Conservation (phyloP, 768 basidiomycete genomes). For the Boletales sp. region DNA sequence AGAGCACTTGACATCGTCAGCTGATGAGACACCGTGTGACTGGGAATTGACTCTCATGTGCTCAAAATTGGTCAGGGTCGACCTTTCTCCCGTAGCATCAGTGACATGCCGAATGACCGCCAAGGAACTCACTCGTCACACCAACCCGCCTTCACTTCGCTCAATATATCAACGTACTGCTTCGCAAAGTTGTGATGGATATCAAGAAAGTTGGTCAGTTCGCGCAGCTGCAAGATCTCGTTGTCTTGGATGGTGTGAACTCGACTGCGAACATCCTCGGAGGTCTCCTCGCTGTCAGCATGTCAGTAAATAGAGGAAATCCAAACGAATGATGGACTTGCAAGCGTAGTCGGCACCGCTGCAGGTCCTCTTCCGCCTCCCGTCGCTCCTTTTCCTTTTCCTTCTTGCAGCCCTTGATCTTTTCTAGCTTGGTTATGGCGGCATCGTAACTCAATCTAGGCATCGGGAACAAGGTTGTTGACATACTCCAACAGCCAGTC, state of each 20-base stretch:
- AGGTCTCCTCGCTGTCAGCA: slow-evolving; percentile 70
- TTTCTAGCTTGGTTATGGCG: slow-evolving; percentile 65
- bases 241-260: slow-evolving; percentile 80
- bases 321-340: slow-evolving; percentile 34
- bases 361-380: slow-evolving; percentile 81
- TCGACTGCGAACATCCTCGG: slow-evolving; percentile 77
- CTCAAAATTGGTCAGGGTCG: slow-evolving; percentile 27
- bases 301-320: slow-evolving; percentile 6
- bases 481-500: not conserved
- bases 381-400: slow-evolving; percentile 70
- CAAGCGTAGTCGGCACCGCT: slow-evolving; percentile 71
- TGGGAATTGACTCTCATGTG: slow-evolving; percentile 15
- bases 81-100: slow-evolving; percentile 21
- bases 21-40: slow-evolving; percentile 11
- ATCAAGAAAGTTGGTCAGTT: slow-evolving; percentile 69
- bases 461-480: not conserved
- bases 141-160: slow-evolving; percentile 69
- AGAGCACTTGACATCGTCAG: slow-evolving; percentile 27
- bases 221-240: slow-evolving; percentile 67
- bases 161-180: slow-evolving; percentile 69
- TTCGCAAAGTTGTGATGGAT: slow-evolving; percentile 70
- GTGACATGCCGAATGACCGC: not conserved
- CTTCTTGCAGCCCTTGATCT: slow-evolving; percentile 68
- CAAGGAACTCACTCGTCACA: slow-evolving; percentile 48
- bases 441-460: slow-evolving; percentile 74